Conservation (phyloP, 805 yeast species). For the Lachancea meyersii region DNA sequence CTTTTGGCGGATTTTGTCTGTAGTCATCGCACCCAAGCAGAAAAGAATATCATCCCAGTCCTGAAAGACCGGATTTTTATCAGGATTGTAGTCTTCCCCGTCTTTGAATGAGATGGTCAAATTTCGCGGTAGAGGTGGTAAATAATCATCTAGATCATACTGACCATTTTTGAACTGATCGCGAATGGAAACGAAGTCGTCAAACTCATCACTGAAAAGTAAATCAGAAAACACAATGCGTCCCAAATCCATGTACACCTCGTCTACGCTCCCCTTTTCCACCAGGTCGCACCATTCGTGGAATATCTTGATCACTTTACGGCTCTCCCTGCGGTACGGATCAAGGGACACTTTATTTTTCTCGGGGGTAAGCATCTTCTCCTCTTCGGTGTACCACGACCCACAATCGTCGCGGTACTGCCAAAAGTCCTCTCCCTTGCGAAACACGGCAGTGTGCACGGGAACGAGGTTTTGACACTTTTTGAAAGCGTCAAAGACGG, state of each 20-base stretch:
- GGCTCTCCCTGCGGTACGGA: slow-evolving; percentile 82
- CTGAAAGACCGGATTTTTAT: slow-evolving; percentile 15
- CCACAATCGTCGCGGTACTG: slow-evolving; percentile 47
- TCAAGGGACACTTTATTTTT: slow-evolving; percentile 82
- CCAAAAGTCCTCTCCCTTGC: slow-evolving; percentile 82
- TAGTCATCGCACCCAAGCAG: slow-evolving; percentile 57
- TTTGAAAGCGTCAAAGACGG: slow-evolving; percentile 55
- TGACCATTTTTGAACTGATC: slow-evolving; percentile 20
- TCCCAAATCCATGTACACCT: slow-evolving; percentile 82
- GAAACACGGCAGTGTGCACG: slow-evolving; percentile 92
- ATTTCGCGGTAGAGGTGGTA: slow-evolving; percentile 25
- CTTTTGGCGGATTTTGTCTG: slow-evolving; percentile 46
- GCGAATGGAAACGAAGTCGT: slow-evolving; percentile 13
- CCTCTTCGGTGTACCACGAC: slow-evolving; percentile 33
- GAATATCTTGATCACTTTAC: slow-evolving; percentile 67
- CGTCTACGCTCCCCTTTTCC: slow-evolving; percentile 95
- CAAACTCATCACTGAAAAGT: slow-evolving; percentile 20
- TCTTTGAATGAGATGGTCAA: slow-evolving; percentile 13
- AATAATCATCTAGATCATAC: slow-evolving; percentile 18
- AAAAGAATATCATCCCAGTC: slow-evolving; percentile 84
- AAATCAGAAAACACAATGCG: slow-evolving; percentile 45
- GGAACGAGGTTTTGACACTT: slow-evolving; percentile 73
- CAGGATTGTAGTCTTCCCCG: slow-evolving; percentile 13
- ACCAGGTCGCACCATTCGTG: slow-evolving; percentile 56
- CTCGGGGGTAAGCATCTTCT: slow-evolving; percentile 52